These are phyloP conservation scores for Fraxinus sp. DNA, from an alignment of 305 asterid species.

Conservation along the genomic window DNA sequence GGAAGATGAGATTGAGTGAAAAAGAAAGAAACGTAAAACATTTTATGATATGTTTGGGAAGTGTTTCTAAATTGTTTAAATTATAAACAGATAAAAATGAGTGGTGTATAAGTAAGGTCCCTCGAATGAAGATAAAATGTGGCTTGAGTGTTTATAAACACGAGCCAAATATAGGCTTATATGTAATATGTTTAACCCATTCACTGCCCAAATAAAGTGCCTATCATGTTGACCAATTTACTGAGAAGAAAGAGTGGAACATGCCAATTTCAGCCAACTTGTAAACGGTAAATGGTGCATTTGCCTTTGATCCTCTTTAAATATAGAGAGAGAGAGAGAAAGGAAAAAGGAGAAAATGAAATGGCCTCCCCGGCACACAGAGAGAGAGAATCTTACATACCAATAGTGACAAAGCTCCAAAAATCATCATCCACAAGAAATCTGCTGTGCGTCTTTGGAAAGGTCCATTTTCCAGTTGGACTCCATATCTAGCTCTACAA, in stretches of 20 bases:
- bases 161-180: background rate
- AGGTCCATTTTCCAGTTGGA: conserved; percentile 88
- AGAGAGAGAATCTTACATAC: conserved; percentile 37
- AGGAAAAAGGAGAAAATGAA: background rate
- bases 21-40: background rate
- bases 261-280: conserved; percentile 1
- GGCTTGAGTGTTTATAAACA: background rate
- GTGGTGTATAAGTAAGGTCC: background rate
- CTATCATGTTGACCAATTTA: background rate
- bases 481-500: conserved; percentile 94
- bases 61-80: background rate
- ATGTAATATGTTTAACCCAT: background rate
- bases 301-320: conserved; percentile 7
- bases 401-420: conserved; percentile 80
- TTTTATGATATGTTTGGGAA: background rate
- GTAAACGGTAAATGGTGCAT: background rate
- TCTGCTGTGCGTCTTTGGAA: conserved; percentile 92
- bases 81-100: background rate
- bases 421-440: conserved; percentile 97
- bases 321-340: background rate
- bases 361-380: background rate
- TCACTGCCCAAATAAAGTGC: background rate
- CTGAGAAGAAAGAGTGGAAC: background rate
- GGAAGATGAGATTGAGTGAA: background rate
- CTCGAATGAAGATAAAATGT: background rate